Evolutionary conservation across 2,329 filamentous ascomycete species (phyloP).

Genomic region (Colletotrichum zoysiae): DNA sequence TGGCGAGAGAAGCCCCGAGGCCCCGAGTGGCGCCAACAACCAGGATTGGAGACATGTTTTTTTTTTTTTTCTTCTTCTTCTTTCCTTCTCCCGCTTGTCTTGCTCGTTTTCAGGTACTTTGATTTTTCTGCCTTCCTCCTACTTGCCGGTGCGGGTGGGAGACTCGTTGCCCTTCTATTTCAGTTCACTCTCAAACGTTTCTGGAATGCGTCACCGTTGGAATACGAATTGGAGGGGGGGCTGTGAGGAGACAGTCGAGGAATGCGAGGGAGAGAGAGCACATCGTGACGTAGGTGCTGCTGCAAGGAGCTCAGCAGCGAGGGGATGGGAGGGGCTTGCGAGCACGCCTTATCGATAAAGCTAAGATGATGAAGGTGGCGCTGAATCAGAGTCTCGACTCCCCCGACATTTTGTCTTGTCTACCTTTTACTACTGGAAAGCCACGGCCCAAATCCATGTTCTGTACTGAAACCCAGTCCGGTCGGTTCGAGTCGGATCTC

Average conservation of each 20-base stretch:
- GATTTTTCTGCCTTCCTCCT: not conserved
- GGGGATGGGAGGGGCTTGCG: conserved; percentile 15
- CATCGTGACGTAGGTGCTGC: conserved; percentile 11
- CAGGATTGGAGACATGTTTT: conserved; percentile 64
- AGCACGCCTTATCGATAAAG: conserved; percentile 41
- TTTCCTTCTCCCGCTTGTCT: not conserved
- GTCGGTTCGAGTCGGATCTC: not conserved
- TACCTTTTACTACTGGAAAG: not conserved
- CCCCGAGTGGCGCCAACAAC: conserved; percentile 78
- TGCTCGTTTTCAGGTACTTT: not conserved
- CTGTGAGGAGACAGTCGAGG: conserved; percentile 3
- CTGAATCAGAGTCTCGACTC: conserved; percentile 7
- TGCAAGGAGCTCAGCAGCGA: conserved; percentile 10
- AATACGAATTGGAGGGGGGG: conserved; percentile 6
- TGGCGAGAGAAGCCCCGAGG: conserved; percentile 72
- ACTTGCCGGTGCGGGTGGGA: too few relatives aligned
- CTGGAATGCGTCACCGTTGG: conserved; percentile 37
- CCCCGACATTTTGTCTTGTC: not conserved
- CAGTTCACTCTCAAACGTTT: conserved; percentile 27
- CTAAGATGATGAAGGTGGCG: conserved; percentile 14
- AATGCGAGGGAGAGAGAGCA: conserved; percentile 21
- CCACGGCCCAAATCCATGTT: not conserved
- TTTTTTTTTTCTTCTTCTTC: too few relatives aligned
- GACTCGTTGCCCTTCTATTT: conserved; percentile 11
- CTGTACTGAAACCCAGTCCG: not conserved